Evolutionary conservation across 2,329 filamentous ascomycete species (phyloP).

Genomic region (Fusarium keratoplasticum): DNA sequence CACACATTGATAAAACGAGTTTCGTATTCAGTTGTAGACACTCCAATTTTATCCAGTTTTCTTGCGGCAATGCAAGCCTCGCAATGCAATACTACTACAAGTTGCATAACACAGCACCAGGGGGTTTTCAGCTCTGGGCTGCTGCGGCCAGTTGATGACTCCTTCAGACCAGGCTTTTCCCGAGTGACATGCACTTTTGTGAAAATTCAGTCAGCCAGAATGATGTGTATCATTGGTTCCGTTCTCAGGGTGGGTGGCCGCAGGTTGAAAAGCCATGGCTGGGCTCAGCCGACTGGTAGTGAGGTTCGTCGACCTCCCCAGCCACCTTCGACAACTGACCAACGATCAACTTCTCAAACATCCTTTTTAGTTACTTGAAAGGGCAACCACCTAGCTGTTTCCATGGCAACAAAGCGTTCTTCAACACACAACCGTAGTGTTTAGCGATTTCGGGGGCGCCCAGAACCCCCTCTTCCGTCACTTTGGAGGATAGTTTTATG

Average conservation of each 20-base stretch:
- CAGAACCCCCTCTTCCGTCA: neutral
- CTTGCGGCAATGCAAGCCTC: neutral
- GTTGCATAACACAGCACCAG: neutral
- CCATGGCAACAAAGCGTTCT: neutral
- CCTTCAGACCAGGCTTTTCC: neutral
- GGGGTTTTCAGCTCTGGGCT: neutral
- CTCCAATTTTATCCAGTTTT: neutral
- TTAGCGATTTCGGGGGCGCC: neutral
- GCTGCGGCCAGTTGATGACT: neutral
- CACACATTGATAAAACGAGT: neutral
- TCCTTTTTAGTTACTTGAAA: neutral
- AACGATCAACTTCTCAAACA: neutral
- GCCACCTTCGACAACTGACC: neutral
- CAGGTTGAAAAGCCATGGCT: neutral
- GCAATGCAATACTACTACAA: neutral
- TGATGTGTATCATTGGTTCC: neutral
- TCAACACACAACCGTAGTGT: neutral
- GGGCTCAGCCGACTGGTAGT: neutral
- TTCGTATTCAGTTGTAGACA: neutral
- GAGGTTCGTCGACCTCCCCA: neutral
- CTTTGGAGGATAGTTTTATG: neutral
- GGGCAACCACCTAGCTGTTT: rapidly evolving
- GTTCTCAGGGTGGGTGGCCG: neutral
- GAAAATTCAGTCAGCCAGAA: neutral
- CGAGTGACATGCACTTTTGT: neutral